Conservation (phyloP, 2,329 filamentous ascomycete species). For the Arthrocladium fulminans region DNA sequence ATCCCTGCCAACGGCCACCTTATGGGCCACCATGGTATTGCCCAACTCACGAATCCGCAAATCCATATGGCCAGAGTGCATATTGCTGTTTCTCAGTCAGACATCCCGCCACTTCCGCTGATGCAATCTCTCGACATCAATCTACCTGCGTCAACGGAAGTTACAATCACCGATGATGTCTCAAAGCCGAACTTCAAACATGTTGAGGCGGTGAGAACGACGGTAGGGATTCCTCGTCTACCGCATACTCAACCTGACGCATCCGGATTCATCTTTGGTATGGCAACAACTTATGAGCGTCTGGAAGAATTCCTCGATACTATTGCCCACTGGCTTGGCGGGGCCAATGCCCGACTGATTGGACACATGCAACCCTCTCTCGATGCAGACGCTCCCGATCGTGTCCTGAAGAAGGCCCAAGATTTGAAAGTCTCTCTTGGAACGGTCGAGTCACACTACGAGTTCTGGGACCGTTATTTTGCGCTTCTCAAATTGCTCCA, state of each 20-base stretch:
- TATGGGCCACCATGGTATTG: conserved; percentile 7
- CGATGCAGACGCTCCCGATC: conserved; percentile 25
- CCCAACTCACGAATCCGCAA: conserved; percentile 3
- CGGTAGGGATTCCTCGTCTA: conserved; percentile 1
- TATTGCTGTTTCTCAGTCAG: conserved; percentile 7
- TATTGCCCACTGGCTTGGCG: conserved; percentile 49
- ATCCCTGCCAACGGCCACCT: conserved; percentile 3
- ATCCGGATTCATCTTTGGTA: conserved; percentile 48
- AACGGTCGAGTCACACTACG: conserved; percentile 27
- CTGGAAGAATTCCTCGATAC: conserved; percentile 43
- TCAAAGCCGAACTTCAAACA: not conserved
- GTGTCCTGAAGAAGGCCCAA: conserved; percentile 28
- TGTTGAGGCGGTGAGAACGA: not conserved
- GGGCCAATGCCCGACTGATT: conserved; percentile 44
- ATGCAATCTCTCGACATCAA: conserved; percentile 8
- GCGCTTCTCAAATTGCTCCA: conserved; percentile 46
- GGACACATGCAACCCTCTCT: conserved; percentile 40
- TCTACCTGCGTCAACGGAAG: conserved; percentile 5
- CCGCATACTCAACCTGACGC: conserved; percentile 28
- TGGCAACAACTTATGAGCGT: conserved; percentile 46
- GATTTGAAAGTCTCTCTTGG: conserved; percentile 36
- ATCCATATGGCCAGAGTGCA: conserved; percentile 5
- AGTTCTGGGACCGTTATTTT: conserved; percentile 47
- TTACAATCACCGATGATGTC: conserved; percentile 2
- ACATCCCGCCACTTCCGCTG: not conserved